phyloP scores from a whole-genome alignment of 805 yeast genomes.

The Metschnikowia hibisci region DNA sequence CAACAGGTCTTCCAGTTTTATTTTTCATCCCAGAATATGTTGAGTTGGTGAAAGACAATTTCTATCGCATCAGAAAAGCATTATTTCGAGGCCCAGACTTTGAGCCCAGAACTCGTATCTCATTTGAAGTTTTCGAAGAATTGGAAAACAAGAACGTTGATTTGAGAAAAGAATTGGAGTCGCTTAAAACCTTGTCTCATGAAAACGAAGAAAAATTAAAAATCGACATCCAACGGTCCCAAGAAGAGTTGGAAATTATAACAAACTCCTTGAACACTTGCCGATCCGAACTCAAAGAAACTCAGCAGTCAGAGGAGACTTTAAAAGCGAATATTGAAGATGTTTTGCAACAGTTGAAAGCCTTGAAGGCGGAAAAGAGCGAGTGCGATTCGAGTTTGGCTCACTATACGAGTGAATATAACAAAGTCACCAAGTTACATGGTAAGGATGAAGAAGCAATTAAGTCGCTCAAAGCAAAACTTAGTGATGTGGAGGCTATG shows the following conservation, averaged over 20 bases:
- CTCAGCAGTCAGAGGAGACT: slow-evolving; percentile 20
- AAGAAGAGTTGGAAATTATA: slow-evolving; percentile 20
- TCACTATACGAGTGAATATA: slow-evolving; percentile 29
- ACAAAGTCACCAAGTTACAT: slow-evolving; percentile 26
- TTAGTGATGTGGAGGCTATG: slow-evolving; percentile 33
- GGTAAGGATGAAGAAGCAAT: slow-evolving; percentile 22
- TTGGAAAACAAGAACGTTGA: slow-evolving; percentile 35
- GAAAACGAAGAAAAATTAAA: slow-evolving; percentile 20
- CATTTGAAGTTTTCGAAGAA: slow-evolving; percentile 56
- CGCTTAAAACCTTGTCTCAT: slow-evolving; percentile 19
- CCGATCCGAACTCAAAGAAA: slow-evolving; percentile 18
- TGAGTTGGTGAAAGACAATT: slow-evolving; percentile 63
- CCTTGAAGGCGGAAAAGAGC: slow-evolving; percentile 28
- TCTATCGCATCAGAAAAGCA: slow-evolving; percentile 61
- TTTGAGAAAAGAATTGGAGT: slow-evolving; percentile 22
- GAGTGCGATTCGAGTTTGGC: slow-evolving; percentile 29
- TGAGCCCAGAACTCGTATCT: slow-evolving; percentile 65
- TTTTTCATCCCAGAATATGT: slow-evolving; percentile 67
- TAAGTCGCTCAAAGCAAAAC: slow-evolving; percentile 29
- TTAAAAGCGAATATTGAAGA: slow-evolving; percentile 20
- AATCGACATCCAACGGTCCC: slow-evolving; percentile 14
- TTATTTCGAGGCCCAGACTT: slow-evolving; percentile 67
- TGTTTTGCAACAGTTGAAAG: slow-evolving; percentile 20
- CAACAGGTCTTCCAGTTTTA: slow-evolving; percentile 83
- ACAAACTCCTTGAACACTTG: slow-evolving; percentile 16